Evolutionary conservation across 148 eudicot genomes (phyloP), one percentile per base, ranked within the genome.

Genomic region (Spergularia bocconei): DNA sequence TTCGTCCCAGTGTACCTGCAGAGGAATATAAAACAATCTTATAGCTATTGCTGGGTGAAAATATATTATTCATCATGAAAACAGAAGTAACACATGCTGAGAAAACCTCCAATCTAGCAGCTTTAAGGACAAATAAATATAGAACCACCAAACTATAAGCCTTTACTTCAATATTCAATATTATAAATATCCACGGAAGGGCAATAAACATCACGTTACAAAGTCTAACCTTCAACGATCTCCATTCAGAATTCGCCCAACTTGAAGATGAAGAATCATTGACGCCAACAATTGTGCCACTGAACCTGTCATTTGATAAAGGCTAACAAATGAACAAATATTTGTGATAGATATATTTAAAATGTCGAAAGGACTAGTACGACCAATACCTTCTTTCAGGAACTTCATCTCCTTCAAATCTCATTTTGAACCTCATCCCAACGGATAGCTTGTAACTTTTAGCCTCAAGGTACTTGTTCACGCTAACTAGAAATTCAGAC

Each of bases 1-100:
- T 75, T 95, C 98, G 81, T 95, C 98, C 98, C 98, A 95, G 76
- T 88, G 98, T 79, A 95, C 97, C 98, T 95, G 83, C 58, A 69
- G 13, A 71, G 11, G 66, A 47, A 62, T 63, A 64, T 61, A 63
- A 25, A 11, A 74, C 11, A 20, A 72, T 79, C 41, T 61, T 5
- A 16, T 33, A 36, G 25, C 70, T 23, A 38, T 48, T 36, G 6
- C 12, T 33, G 20, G n/a, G 51, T 61, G 44, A 33, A 25, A 19
- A 20, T 19, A 59, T 2, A 21, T 59, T n/a, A 14, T 52, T 70
- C 44, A 55, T 11, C 14, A 17, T 4, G 48, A 61, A 61, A 74
- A 53, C n/a, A 44, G 21, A 29, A 73, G 50, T 13, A 36, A 9
- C 11, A 52, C n/a, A 13, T 47, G 48, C 3, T 54, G 64, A 73